Base-by-base conservation (phyloP, 2,329 filamentous ascomycete species). In the Cladobotryum mycophilum region DNA sequence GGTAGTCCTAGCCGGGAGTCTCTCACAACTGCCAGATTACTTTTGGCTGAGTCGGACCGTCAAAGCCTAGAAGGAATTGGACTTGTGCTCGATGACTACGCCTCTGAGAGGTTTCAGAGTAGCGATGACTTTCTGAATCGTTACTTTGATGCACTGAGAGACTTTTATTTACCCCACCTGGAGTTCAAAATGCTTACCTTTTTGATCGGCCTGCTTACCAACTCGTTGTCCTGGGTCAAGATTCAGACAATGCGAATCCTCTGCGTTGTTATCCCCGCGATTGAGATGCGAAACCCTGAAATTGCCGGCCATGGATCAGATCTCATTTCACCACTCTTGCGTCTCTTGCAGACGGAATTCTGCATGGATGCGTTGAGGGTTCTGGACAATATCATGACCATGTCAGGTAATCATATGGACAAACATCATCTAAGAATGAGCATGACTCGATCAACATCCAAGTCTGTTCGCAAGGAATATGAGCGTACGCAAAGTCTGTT, bases 371-470 rank as follows among this genome's bases (percentile, higher is more conserved):
- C 93, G 11, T 74, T 99, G 9, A 84, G 89, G 57, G 92, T 99
- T 1, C 75, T 99, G 52, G 93, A 99, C 67, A 88, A 92, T 56
- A 93, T 97, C 60, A 95, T 96, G 80, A 89, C 88, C 25, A 92
- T 97, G 75, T 90, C 90, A 1, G 88, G 89, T 4, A 90, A 88
- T 33, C 87, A 92, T 1, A 89, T 96, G 79, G 93, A 97, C 67
- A 89, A 88, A 60, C 89, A 96, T 60, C 90, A 97, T 63, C 73
- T 99, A 52, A 84, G 93, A 37, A 99, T 99, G 95, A 97, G 92
- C 68, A 96, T 99, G 89, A 91, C 90, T 5, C 86, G 88, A 12
- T 85, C 88, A 1, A 89, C 90, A 2, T 93, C 90, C 0, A 86
- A 88, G 59, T 83, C 86, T 0, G 86, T 93, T 45, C 85, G 89